Evolutionary conservation across 208 protist species (phyloP), one percentile per base, ranked within the genome.

Genomic region (Trypanosoma platydactyli): DNA sequence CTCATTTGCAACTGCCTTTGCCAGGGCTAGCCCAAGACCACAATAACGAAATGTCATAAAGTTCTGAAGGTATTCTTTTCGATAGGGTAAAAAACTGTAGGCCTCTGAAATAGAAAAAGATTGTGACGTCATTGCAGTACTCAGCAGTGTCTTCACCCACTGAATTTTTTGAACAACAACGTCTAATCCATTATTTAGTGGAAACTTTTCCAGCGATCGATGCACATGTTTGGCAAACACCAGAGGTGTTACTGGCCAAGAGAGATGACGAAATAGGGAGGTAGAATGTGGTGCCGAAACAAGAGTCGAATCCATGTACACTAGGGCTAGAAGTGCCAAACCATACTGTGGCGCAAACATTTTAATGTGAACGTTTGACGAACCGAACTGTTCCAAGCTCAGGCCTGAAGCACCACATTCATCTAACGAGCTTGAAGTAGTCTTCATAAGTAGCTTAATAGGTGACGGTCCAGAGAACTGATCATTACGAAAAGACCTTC

Each of bases 141-240:
- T 16, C 29, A 64, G 30, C 4, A 71, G 16, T 38, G 24, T 50
- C 35, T 49, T 71, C n/a, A 71, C 33, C 65, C 65, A 63, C 12
- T 58, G 25, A 55, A 64, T 0, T 42, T 52, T 62, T 48, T 64
- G n/a, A 1, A 64, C 6, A 16, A 29, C 22, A 2, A 52, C n/a
- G 1, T 40, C 18, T 6, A 22, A 16, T 48, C 3, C 35, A 22
- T 40, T 35, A 49, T 24, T 2, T 27, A 15, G 18, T 29, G 15
- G 25, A 35, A 24, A 4, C 35, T 30, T 3, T 33, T 64, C 54
- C 24, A 64, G 18, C 30, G 56, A 30, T 20, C 7, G 20, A 30
- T 64, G 7, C 57, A 51, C 25, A 42, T 62, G 20, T 29, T 33
- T n/a, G 11, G 22, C 25, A 51, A 66, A 54, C 16, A 60, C 50